Percentiles rank a stretch among this genome's conserved stretches.
phyloP scores from a whole-genome alignment of 805 yeast genomes.

The Ogataea parapolymorpha region DNA sequence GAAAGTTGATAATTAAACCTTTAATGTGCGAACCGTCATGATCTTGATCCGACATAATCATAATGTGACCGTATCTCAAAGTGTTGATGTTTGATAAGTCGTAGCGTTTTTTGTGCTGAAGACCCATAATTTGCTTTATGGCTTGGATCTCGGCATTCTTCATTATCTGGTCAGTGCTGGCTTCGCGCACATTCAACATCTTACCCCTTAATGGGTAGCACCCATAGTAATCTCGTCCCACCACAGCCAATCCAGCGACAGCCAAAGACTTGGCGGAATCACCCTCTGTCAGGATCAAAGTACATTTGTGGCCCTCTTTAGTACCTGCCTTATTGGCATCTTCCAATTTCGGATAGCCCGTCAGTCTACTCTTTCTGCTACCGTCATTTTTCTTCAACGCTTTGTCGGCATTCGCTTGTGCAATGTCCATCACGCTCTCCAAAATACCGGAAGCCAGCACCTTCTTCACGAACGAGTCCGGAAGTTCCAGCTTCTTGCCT shows the following conservation, averaged over 20 bases:
- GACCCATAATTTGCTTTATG: conserved; percentile 89
- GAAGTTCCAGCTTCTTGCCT: conserved; percentile 67
- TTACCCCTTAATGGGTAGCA: conserved; percentile 96
- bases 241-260: conserved; percentile 88
- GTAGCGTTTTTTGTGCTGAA: conserved; percentile 87
- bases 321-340: conserved; percentile 98
- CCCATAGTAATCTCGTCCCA: conserved; percentile 93
- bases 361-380: conserved; percentile 73
- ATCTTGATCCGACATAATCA: conserved; percentile 99
- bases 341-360: conserved; percentile 83
- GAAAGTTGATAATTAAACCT: conserved; percentile 88
- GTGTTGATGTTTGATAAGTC: conserved; percentile 56
- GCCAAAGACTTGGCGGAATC: conserved; percentile 93
- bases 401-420: conserved; percentile 84
- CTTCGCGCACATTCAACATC: conserved; percentile 91
- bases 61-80: conserved; percentile 90
- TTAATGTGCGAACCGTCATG: conserved; percentile 98
- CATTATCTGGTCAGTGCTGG: conserved; percentile 90
- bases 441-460: conserved; percentile 64
- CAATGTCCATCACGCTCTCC: conserved; percentile 79
- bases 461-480: conserved; percentile 72
- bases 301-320: conserved; percentile 84
- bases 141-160: conserved; percentile 95
- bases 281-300: conserved; percentile 92
- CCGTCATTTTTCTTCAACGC: conserved; percentile 90